Evolutionary conservation across 176 grass and related monocot genomes (phyloP).

Genomic region (Hordeum marinum): DNA sequence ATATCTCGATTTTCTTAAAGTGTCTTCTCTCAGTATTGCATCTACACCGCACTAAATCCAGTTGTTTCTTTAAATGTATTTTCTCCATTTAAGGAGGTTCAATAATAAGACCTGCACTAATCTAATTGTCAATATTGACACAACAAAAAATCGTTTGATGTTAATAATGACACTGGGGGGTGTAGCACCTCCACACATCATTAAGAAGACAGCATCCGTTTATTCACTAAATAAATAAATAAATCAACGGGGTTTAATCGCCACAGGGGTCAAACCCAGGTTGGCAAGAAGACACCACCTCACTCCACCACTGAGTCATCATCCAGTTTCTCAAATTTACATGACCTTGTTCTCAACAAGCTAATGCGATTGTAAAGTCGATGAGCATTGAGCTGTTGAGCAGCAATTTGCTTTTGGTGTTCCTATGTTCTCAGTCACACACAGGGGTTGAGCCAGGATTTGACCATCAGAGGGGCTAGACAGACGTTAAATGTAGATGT

Average conservation of each 20-base stretch:
- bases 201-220: neutral
- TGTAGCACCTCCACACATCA: neutral
- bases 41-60: neutral
- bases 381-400: neutral
- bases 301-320: neutral
- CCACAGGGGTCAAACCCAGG: neutral
- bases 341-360: neutral
- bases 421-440: neutral
- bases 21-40: neutral
- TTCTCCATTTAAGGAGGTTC: neutral
- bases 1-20: neutral
- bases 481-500: neutral
- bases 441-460: neutral
- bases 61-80: neutral
- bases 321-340: neutral
- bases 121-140: constrained; percentile 12
- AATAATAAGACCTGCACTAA: neutral
- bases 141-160: neutral
- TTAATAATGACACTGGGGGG: neutral
- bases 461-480: neutral
- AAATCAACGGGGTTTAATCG: neutral
- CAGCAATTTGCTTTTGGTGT: neutral
- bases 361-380: constrained; percentile 4
- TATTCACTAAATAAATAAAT: neutral
- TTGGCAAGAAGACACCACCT: neutral